These are phyloP conservation scores for Talaromyces borbonicus DNA, from an alignment of 495 filamentous ascomycete genomes.

Conservation along the genomic window DNA sequence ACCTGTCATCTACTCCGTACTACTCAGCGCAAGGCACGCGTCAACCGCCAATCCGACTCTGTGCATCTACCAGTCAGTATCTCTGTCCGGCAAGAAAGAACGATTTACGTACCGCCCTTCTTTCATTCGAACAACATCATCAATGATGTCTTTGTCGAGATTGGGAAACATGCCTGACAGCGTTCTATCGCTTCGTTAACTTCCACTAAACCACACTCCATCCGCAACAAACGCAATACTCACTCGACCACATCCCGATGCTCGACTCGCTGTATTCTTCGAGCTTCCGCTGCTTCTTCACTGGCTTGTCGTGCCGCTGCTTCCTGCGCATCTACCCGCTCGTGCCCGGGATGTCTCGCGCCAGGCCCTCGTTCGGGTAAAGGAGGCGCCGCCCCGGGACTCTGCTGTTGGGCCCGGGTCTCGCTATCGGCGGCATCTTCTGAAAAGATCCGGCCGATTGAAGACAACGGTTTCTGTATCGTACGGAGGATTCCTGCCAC, in stretches of 20 bases:
- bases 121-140: constrained; percentile 86
- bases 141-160: constrained; percentile 82
- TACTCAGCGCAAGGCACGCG: constrained; percentile 73
- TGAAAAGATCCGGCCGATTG: constrained; percentile 95
- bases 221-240: constrained; percentile 10
- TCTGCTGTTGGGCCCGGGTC: constrained; percentile 25
- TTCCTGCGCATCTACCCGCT: constrained; percentile 58
- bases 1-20: constrained; percentile 20
- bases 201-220: background rate
- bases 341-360: constrained; percentile 39
- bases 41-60: constrained; percentile 88
- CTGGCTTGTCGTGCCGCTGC: constrained; percentile 90
- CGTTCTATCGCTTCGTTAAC: constrained; percentile 34
- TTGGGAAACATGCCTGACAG: constrained; percentile 89
- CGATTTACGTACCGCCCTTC: constrained; percentile 67
- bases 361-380: constrained; percentile 48
- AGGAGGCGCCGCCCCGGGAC: constrained; percentile 48
- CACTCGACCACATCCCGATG: constrained; percentile 81
- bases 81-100: constrained; percentile 4
- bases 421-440: constrained; percentile 52
- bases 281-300: constrained; percentile 83
- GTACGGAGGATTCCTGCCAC: constrained; percentile 81
- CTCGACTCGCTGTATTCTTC: constrained; percentile 73
- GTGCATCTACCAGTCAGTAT: constrained; percentile 12
- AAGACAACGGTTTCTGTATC: constrained; percentile 84